Conservation (phyloP, 768 basidiomycete genomes). For the Macrolepiota fuliginosa region DNA sequence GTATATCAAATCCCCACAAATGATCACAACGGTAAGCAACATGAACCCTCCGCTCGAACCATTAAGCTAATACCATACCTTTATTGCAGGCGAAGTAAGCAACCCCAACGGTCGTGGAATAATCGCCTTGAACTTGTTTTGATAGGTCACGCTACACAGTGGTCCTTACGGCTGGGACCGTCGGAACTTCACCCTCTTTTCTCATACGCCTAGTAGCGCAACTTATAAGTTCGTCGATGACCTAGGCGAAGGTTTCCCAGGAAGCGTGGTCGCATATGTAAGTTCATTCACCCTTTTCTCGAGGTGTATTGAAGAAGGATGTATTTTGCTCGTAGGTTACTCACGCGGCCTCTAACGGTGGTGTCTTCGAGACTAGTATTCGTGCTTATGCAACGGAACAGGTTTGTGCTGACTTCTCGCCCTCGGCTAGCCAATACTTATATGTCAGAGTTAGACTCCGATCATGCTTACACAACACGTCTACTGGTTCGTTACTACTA, state of each 20-base stretch:
- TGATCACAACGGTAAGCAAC: constrained; percentile 41
- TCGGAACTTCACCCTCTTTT: constrained; percentile 51
- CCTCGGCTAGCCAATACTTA: background rate
- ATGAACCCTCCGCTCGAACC: background rate
- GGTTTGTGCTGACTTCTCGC: constrained; percentile 17
- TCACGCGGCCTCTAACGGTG: constrained; percentile 43
- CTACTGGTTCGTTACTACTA: constrained; percentile 37
- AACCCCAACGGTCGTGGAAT: background rate
- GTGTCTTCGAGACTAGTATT: constrained; percentile 39
- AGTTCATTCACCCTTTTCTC: constrained; percentile 11
- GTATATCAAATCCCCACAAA: constrained; percentile 51
- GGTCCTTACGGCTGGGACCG: constrained; percentile 57
- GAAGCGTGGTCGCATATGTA: constrained; percentile 41
- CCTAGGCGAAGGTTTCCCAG: constrained; percentile 56
- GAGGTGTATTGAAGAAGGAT: background rate
- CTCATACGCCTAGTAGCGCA: constrained; percentile 41
- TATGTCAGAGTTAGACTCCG: constrained; percentile 38
- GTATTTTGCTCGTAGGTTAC: constrained; percentile 33
- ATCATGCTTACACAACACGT: constrained; percentile 57
- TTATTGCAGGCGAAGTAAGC: constrained; percentile 20
- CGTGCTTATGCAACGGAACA: constrained; percentile 44
- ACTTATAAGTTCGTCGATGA: constrained; percentile 51
- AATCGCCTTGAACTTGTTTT: background rate
- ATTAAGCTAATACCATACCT: background rate
- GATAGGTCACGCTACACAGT: constrained; percentile 52